phyloP scores from a whole-genome alignment of 192 early-diverging fungal genomes.

The Coemansia sp. region DNA sequence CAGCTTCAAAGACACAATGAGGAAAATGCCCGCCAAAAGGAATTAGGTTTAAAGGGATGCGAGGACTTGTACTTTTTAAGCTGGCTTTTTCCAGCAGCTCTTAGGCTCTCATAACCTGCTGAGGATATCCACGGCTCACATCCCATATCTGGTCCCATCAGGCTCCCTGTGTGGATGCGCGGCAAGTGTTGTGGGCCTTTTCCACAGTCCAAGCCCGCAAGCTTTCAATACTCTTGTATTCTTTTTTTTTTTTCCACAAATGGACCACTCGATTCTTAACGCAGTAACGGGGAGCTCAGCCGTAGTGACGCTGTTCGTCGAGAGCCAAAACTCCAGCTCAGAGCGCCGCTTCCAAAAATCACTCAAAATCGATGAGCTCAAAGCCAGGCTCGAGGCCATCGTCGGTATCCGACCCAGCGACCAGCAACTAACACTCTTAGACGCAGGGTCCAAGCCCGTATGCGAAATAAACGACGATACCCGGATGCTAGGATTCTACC shows the following conservation, averaged over 20 bases:
- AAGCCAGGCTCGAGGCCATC: constrained; percentile 85
- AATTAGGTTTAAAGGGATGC: too few species aligned
- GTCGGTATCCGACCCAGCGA: constrained; percentile 77
- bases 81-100: too few species aligned
- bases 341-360: constrained; percentile 80
- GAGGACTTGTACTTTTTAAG: too few species aligned
- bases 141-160: not conserved
- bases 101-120: too few species aligned
- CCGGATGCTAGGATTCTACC: constrained; percentile 83
- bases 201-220: not conserved
- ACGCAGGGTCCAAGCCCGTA: constrained; percentile 48
- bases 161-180: not conserved
- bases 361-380: constrained; percentile 18
- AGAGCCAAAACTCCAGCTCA: constrained; percentile 73
- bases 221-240: not conserved
- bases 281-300: constrained; percentile 20
- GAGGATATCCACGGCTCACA: not conserved
- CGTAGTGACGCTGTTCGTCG: constrained; percentile 89
- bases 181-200: too few species aligned
- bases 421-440: constrained; percentile 65
- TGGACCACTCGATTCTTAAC: not conserved
- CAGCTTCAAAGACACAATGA: not conserved
- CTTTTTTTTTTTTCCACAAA: not conserved
- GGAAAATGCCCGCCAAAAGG: too few species aligned
- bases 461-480: constrained; percentile 56